Percentiles rank a stretch among this genome's conserved stretches.
These are phyloP conservation scores for Raffaelea deltoideospora DNA, from an alignment of 2,329 filamentous ascomycete species.

Conservation along the genomic window DNA sequence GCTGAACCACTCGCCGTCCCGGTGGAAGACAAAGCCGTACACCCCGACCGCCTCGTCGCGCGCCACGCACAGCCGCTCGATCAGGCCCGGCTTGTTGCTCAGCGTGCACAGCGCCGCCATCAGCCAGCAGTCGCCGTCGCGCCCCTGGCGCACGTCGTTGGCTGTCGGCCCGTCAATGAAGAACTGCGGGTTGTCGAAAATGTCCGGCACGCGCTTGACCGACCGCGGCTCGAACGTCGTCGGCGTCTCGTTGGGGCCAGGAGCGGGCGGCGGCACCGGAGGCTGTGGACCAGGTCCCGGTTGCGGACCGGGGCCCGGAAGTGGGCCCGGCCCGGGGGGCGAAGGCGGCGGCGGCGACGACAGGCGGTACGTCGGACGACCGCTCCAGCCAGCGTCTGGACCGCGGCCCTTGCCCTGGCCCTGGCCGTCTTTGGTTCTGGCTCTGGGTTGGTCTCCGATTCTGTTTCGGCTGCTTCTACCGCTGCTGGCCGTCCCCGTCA, in stretches of 20 bases:
- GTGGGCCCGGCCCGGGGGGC: no score
- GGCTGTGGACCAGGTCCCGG: no score
- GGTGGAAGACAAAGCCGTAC: constrained; percentile 74
- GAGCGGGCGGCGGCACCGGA: no score
- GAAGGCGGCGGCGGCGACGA: not conserved
- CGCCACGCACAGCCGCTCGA: constrained; percentile 60
- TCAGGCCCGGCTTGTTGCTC: constrained; percentile 55
- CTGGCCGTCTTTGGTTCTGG: no score
- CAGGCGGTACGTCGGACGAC: no score
- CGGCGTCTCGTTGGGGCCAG: no score
- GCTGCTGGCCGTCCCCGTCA: no score
- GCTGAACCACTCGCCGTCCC: constrained; percentile 59
- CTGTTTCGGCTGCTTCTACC: no score
- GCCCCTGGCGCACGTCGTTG: constrained; percentile 65
- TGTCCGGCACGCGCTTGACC: constrained; percentile 58
- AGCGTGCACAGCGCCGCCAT: constrained; percentile 68
- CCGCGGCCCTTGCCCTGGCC: no score
- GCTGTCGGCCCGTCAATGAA: constrained; percentile 64
- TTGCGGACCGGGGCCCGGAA: no score
- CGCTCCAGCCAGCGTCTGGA: no score
- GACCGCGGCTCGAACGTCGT: constrained; percentile 25
- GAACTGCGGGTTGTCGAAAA: constrained; percentile 64
- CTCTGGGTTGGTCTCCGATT: no score
- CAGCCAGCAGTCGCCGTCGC: constrained; percentile 74
- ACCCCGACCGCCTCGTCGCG: constrained; percentile 60